Conservation (phyloP, 306 rosid genomes). For the Rubus parviflorus region DNA sequence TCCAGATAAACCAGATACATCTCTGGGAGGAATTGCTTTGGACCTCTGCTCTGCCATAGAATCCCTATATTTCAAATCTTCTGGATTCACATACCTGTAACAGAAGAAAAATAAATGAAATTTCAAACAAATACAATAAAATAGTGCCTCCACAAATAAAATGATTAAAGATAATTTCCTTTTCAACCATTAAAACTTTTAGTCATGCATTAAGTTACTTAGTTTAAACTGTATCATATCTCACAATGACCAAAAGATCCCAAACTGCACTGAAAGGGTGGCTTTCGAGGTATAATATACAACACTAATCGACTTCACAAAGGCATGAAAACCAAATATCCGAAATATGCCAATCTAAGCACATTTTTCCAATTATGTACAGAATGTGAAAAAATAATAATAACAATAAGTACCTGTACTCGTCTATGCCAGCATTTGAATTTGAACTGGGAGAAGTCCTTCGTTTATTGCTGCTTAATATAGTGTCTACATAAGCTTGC, state of each 20-base stretch:
- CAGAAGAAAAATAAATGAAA: conserved; percentile 8
- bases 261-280: neutral
- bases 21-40: conserved; percentile 56
- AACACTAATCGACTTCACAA: neutral
- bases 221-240: neutral
- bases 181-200: neutral
- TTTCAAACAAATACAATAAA: neutral
- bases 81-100: conserved; percentile 61
- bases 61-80: conserved; percentile 68
- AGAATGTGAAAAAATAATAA: neutral
- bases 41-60: conserved; percentile 55
- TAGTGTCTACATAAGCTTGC: conserved; percentile 58
- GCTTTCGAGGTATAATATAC: neutral
- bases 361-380: conserved; percentile 15
- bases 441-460: conserved; percentile 69
- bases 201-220: neutral
- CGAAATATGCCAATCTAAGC: neutral
- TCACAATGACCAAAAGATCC: neutral
- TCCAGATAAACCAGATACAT: conserved; percentile 50
- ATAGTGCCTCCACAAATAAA: neutral
- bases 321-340: neutral
- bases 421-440: conserved; percentile 63
- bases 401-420: conserved; percentile 52
- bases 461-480: conserved; percentile 51
- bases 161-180: neutral